These are phyloP conservation scores for Flaveria trinervia DNA, from an alignment of 129 eudicot species.

Conservation along the genomic window DNA sequence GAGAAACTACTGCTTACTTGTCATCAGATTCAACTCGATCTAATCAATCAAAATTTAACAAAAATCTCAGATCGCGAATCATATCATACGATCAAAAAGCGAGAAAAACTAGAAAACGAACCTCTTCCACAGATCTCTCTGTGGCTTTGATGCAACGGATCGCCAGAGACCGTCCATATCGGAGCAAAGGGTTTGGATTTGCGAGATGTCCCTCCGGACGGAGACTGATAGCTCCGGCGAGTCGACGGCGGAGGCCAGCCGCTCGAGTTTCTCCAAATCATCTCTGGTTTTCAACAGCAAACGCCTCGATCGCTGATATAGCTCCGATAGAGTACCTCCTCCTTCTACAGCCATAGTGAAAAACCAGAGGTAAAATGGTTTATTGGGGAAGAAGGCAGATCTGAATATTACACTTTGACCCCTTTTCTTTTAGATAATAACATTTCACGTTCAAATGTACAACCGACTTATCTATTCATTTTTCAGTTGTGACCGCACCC, in stretches of 20 bases:
- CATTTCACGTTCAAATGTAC: not conserved
- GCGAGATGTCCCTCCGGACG: conserved; percentile 60
- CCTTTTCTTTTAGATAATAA: not conserved
- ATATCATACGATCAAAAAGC: not conserved
- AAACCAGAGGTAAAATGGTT: conserved; percentile 15
- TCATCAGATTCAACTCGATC: conserved; percentile 8
- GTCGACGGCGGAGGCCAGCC: conserved; percentile 47
- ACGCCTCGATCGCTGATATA: conserved; percentile 69
- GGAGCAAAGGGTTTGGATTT: conserved; percentile 69
- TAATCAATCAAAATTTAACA: not conserved
- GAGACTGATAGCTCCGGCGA: conserved; percentile 46
- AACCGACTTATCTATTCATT: too few relatives aligned
- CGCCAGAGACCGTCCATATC: conserved; percentile 93
- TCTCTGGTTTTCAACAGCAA: conserved; percentile 65
- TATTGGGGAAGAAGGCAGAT: not conserved
- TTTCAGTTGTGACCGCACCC: too few relatives aligned
- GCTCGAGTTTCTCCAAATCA: conserved; percentile 80
- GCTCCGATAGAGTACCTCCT: conserved; percentile 72
- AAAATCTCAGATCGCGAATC: conserved; percentile 12
- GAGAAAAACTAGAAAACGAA: conserved; percentile 8
- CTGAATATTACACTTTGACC: conserved; percentile 17
- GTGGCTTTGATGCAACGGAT: conserved; percentile 79
- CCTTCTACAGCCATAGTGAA: conserved; percentile 49
- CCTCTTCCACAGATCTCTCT: conserved; percentile 99
- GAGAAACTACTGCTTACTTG: not conserved